phyloP scores from a whole-genome alignment of 768 basidiomycete genomes.

The Pulveroboletus frians region DNA sequence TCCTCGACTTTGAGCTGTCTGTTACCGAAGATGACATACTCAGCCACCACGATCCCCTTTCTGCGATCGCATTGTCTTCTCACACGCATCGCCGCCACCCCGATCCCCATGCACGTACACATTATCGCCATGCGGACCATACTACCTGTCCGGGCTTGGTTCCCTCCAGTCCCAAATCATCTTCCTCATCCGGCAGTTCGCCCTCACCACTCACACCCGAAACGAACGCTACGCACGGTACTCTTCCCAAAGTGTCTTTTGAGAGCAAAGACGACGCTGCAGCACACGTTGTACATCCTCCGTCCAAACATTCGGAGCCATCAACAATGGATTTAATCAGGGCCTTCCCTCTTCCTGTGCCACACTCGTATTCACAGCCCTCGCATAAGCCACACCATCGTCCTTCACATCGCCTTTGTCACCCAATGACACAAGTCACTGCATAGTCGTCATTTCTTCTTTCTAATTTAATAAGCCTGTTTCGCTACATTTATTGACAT shows the following conservation, averaged over 20 bases:
- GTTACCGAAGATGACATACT: constrained; percentile 63
- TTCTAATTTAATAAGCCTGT: constrained; percentile 9
- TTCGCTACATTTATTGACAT: constrained; percentile 33
- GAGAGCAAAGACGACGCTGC: constrained; percentile 23
- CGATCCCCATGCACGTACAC: constrained; percentile 19
- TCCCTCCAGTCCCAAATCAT: constrained; percentile 38
- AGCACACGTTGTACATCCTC: constrained; percentile 22
- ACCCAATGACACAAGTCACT: constrained; percentile 18
- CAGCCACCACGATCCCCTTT: constrained; percentile 36
- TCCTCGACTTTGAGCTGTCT: constrained; percentile 69
- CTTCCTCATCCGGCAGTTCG: constrained; percentile 33
- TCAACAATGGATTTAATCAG: constrained; percentile 40
- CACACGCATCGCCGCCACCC: constrained; percentile 26
- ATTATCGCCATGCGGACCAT: constrained; percentile 17
- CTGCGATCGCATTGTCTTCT: constrained; percentile 22
- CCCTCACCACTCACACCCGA: constrained; percentile 32
- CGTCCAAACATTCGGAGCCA: constrained; percentile 23
- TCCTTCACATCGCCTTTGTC: constrained; percentile 22
- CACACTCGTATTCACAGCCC: constrained; percentile 22
- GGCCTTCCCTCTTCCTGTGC: constrained; percentile 44
- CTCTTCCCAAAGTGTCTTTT: constrained; percentile 25
- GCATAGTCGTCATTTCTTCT: constrained; percentile 15
- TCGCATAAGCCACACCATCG: constrained; percentile 25
- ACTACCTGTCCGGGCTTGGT: constrained; percentile 39
- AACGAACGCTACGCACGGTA: constrained; percentile 17